phyloP scores from a whole-genome alignment of 2,329 filamentous ascomycete genomes.

The Aspergillus sp. region DNA sequence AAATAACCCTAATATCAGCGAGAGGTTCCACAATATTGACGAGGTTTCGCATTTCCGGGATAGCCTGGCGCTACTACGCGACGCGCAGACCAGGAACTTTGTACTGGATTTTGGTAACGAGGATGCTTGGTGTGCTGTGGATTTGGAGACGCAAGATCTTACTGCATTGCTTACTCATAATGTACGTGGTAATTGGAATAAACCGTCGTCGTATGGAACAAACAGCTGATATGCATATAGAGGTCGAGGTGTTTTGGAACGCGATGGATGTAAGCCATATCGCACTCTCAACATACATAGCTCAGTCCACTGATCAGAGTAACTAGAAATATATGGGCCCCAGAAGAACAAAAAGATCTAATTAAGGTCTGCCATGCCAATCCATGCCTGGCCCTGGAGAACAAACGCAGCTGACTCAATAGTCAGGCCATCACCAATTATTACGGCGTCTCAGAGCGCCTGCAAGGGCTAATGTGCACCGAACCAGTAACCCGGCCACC shows the following conservation, averaged over 20 bases:
- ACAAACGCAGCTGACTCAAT: conserved; percentile 4
- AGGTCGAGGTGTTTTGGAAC: conserved; percentile 54
- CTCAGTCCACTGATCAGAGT: not conserved
- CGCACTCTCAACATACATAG: too few relatives aligned
- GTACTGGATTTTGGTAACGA: conserved; percentile 46
- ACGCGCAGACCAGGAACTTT: conserved; percentile 39
- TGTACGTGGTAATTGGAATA: conserved; percentile 24
- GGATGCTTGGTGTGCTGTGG: conserved; percentile 41
- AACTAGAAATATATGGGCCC: conserved; percentile 67
- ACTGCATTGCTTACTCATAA: conserved; percentile 31
- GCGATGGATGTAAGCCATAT: conserved; percentile 65
- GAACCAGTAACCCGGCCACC: conserved; percentile 45
- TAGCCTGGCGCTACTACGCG: conserved; percentile 29
- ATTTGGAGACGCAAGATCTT: conserved; percentile 37
- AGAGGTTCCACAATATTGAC: conserved; percentile 41
- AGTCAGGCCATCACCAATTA: conserved; percentile 52
- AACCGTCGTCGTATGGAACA: not conserved
- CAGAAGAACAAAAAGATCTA: conserved; percentile 57
- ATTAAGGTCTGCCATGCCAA: conserved; percentile 44
- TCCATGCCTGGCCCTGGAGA: not conserved
- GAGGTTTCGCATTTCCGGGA: conserved; percentile 30
- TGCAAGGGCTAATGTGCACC: conserved; percentile 64
- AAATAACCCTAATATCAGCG: conserved; percentile 17
- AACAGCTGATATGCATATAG: conserved; percentile 23
- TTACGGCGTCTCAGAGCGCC: conserved; percentile 68